These are phyloP conservation scores for Fusarium succisae DNA, from an alignment of 2,329 filamentous ascomycete species.

Conservation along the genomic window DNA sequence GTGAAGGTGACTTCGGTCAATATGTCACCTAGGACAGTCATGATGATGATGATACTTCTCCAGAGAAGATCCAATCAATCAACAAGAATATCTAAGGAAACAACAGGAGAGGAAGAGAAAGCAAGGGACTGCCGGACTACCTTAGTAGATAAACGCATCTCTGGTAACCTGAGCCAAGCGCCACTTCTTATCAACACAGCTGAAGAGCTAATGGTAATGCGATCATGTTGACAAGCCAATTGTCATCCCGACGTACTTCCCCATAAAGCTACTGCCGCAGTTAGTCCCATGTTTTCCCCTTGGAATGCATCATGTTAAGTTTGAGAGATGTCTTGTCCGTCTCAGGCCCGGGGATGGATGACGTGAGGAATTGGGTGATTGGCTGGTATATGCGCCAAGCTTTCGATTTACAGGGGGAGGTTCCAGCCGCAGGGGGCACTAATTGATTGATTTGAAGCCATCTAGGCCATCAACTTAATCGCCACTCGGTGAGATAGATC, in stretches of 20 bases:
- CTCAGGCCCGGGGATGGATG: constrained; percentile 13
- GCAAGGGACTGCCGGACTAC: background rate
- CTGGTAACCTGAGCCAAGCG: background rate
- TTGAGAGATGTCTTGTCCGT: constrained; percentile 10
- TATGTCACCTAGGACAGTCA: constrained; percentile 22
- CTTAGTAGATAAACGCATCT: background rate
- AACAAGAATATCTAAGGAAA: background rate
- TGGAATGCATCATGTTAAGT: constrained; percentile 2
- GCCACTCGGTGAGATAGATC: too few relatives aligned
- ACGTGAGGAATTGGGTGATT: constrained; percentile 10
- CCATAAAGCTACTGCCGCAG: background rate
- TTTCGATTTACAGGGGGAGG: background rate
- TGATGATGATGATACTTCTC: constrained; percentile 7
- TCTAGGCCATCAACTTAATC: too few relatives aligned
- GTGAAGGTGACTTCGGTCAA: constrained; percentile 45
- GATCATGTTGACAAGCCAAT: background rate
- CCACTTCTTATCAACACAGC: background rate
- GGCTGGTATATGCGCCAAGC: background rate
- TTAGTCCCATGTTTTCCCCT: background rate
- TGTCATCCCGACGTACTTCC: background rate
- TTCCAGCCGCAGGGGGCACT: background rate
- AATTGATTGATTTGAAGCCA: too few relatives aligned
- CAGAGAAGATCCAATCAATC: background rate
- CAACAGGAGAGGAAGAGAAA: background rate
- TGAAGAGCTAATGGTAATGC: background rate